A percentile compares a stretch with the other conserved stretches of the same genome.
Evolutionary conservation across 1,284 basidiomycete species (phyloP).

Genomic region (Amylostereum areolatum): DNA sequence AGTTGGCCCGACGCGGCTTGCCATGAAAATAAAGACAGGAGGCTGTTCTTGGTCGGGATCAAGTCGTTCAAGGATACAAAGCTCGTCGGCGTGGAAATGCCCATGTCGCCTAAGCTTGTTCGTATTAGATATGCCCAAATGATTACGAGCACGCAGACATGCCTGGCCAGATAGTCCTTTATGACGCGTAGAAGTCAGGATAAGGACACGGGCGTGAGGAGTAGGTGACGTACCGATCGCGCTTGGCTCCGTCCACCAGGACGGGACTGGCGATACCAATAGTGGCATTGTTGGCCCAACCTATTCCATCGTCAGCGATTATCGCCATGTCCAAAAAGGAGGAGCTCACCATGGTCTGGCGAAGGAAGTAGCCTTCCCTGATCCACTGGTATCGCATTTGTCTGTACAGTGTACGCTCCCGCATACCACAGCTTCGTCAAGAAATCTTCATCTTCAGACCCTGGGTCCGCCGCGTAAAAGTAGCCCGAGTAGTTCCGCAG

Average conservation of each 20-base stretch:
- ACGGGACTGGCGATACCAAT: conserved; percentile 54
- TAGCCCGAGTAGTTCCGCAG: conserved; percentile 50
- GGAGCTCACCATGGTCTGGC: conserved; percentile 24
- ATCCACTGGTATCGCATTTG: conserved; percentile 46
- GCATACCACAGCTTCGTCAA: conserved; percentile 59
- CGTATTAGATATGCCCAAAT: no score
- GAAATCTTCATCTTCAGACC: conserved; percentile 41
- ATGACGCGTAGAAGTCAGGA: background rate
- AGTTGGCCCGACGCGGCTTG: conserved; percentile 48
- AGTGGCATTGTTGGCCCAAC: conserved; percentile 53
- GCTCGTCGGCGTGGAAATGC: conserved; percentile 53
- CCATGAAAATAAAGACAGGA: background rate
- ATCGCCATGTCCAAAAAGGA: conserved; percentile 21
- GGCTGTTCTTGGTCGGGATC: conserved; percentile 33
- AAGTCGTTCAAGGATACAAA: conserved; percentile 58
- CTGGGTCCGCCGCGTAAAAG: conserved; percentile 44
- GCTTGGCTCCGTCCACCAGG: conserved; percentile 58
- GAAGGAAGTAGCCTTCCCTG: conserved; percentile 45
- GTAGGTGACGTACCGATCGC: conserved; percentile 37
- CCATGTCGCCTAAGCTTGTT: conserved; percentile 40
- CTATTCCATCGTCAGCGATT: conserved; percentile 19
- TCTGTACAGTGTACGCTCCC: conserved; percentile 58
- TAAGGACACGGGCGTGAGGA: no score
- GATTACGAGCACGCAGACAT: no score
- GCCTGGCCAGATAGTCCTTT: conserved; percentile 50